Conservation (phyloP, 805 yeast genomes). For the Clavispora fructus region DNA sequence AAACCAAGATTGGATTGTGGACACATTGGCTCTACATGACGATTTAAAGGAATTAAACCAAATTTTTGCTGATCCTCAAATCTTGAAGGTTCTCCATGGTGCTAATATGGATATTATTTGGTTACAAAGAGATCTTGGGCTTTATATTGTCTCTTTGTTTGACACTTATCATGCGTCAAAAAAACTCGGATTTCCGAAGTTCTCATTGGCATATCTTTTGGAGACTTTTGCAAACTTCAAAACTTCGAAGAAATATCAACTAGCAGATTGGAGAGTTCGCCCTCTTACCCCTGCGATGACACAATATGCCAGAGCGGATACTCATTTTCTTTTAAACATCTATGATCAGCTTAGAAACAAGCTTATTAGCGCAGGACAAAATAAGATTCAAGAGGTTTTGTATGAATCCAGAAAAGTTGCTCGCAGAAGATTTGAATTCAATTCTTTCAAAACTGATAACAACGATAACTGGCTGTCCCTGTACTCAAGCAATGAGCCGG, state of each 20-base stretch:
- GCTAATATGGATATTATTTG: conserved; percentile 95
- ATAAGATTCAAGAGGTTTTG: conserved; percentile 55
- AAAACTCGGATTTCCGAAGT: conserved; percentile 71
- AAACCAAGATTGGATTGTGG: conserved; percentile 80
- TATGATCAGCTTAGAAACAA: conserved; percentile 68
- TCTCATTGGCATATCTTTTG: conserved; percentile 77
- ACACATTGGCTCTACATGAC: conserved; percentile 74
- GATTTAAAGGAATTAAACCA: conserved; percentile 62
- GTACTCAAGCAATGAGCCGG: conserved; percentile 41
- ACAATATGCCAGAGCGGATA: conserved; percentile 89
- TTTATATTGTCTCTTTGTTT: conserved; percentile 82
- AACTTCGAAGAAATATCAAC: conserved; percentile 90
- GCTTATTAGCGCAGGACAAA: conserved; percentile 40
- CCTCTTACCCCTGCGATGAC: conserved; percentile 75
- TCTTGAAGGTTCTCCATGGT: conserved; percentile 90
- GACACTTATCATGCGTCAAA: conserved; percentile 91
- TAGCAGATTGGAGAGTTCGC: conserved; percentile 94
- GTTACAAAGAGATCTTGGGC: conserved; percentile 93
- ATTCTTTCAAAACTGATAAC: conserved; percentile 51
- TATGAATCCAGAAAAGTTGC: conserved; percentile 77
- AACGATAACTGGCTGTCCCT: conserved; percentile 38
- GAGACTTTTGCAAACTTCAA: conserved; percentile 77
- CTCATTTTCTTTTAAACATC: conserved; percentile 82
- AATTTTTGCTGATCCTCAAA: conserved; percentile 74
- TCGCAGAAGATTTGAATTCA: conserved; percentile 72